These are phyloP conservation scores for Neotropicomus parvogracilis DNA, from an alignment of 1,284 basidiomycete species.

Conservation along the genomic window DNA sequence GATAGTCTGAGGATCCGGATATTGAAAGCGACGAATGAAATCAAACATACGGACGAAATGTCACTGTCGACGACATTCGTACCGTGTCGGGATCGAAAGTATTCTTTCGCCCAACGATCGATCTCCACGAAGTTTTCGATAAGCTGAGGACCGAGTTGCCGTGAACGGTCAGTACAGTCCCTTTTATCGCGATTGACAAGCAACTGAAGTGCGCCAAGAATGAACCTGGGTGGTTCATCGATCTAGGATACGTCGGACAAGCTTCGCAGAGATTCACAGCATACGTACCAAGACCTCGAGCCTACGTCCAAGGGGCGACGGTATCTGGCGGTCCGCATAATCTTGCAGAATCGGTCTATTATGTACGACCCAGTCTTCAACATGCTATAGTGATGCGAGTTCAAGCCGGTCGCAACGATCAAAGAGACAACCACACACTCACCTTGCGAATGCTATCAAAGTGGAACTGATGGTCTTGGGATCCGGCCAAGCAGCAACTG, in stretches of 20 bases:
- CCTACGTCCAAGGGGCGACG: constrained; percentile 24
- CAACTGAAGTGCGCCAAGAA: constrained; percentile 28
- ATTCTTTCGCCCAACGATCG: constrained; percentile 27
- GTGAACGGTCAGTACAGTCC: constrained; percentile 13
- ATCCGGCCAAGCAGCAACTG: background rate
- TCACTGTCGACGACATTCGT: constrained; percentile 15
- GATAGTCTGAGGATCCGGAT: background rate
- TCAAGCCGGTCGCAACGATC: background rate
- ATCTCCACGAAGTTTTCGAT: constrained; percentile 33
- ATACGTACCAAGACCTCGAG: constrained; percentile 26
- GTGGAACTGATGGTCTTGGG: constrained; percentile 3
- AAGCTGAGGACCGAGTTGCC: constrained; percentile 29
- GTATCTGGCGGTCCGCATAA: constrained; percentile 29
- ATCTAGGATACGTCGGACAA: constrained; percentile 19
- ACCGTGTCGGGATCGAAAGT: constrained; percentile 25
- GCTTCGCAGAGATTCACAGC: background rate
- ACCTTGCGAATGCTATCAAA: constrained; percentile 5
- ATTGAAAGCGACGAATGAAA: background rate
- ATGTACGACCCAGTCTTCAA: constrained; percentile 23
- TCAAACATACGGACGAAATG: constrained; percentile 21
- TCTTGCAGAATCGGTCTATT: constrained; percentile 26
- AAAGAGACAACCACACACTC: background rate
- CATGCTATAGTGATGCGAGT: constrained; percentile 8
- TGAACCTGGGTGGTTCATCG: constrained; percentile 24
- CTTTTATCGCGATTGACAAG: constrained; percentile 30